Base-by-base conservation (phyloP, 805 yeast genomes). In the Wickerhamiella musiphila region DNA sequence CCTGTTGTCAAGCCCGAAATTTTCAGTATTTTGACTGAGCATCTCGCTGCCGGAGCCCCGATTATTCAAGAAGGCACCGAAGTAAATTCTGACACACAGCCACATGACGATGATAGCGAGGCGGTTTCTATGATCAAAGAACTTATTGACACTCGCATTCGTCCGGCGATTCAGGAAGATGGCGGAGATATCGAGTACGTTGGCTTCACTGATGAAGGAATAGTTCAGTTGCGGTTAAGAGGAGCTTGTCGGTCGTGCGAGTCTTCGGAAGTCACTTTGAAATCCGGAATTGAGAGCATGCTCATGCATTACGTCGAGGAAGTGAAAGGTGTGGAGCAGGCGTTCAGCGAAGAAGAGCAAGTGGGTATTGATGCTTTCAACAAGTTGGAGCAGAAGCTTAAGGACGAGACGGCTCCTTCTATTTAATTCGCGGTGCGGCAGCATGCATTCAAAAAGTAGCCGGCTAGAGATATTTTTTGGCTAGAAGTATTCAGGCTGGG, bases 121-220 rank as follows among this genome's bases (percentile, higher is more conserved):
- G 69, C 82, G 2, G 77, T 82, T 27, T 72, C 78, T 19, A 77
- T 84, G 77, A 82, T 90, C 47, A 78, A 82, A 45, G 96, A 90
- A 50, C 64, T 90, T 35, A 75, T 92, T 35, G 92, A 78, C 38
- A 90, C 98, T 2, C 72, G 95, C 51, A 84, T 90, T 32, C 73
- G 94, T 49, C 99, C 99, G 1, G 94, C 96, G 1, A 83, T 90
- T 36, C 93, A 83, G 58, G 99, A 90, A 48, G 99, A 90, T 48
- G 99, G 99, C 40, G 99, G 99, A 21, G 96, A 90, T 49, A 74
- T 90, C 39, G 84, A 81, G 45, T 92, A 73, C 52, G 67, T 78
- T 37, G 90, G 81, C 5, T 84, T 79, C 50, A 81, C 79, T 35
- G 82, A 77, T 40, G 79, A 75, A 36, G 98, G 98, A 2, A 72